Base-by-base conservation (phyloP, 2,329 filamentous ascomycete species). In the Stagonosporopsis cucurbitacearum region DNA sequence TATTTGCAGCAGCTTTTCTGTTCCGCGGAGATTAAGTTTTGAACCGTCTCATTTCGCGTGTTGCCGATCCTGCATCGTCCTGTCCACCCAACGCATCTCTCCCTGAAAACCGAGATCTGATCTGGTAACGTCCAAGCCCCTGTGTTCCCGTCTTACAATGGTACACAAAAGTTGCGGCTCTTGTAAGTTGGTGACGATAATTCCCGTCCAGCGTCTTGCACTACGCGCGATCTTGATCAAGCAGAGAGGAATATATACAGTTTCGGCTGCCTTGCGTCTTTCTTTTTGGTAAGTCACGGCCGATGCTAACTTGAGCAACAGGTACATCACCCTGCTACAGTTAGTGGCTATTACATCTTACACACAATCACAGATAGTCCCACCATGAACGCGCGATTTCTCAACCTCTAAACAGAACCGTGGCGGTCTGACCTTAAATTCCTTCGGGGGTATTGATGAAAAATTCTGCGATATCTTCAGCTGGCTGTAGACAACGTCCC, bases 1-100 rank as follows among this genome's bases (percentile, higher is more conserved):
- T 17, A 26, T 28, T 9, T 12, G 25, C 45, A 37, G 25, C 25
- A 40, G 30, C 30, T 17, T 19, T 15, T 8, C 11, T 19, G 23
- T 17, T 44, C 44, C 45, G 46, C 42, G 53, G 36, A 50, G 17
- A 50, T 56, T 41, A 2, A 19, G 15, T 22, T 32, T 17, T 28
- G 15, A 15, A 17, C 17, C 15, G 12, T 36, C 30, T 50, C 30
- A 45, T 47, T n/a, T 50, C 46, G 22, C 41, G 9, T 37, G 22
- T 17, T 32, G 30, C 36, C 36, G 15, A 40, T 50, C 36, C 46
- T 35, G 33, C 46, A 39, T 28, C 19, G 15, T 42, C 0, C 12
- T 17, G 5, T 17, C 28, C 8, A 25, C 25, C 36, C 20, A 25
- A 47, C 41, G 42, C 41, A 42, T 41, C 20, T 42, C 41, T 19